phyloP scores from a whole-genome alignment of 2,329 filamentous ascomycete genomes.

The Colletotrichum sidae region DNA sequence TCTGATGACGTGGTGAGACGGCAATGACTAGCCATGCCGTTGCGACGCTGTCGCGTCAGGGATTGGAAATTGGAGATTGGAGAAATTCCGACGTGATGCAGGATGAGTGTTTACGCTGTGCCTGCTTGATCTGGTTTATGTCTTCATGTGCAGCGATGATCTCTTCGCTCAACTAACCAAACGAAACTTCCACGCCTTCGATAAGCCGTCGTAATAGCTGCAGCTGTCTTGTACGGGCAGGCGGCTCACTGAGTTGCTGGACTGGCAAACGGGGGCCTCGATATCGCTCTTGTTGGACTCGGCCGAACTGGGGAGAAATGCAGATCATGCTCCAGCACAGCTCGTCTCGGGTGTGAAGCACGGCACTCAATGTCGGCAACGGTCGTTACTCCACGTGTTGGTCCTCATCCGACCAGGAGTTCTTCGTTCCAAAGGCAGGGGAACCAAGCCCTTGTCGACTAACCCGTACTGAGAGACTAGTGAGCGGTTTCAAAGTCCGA shows the following conservation, averaged over 20 bases:
- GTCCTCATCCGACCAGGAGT: constrained; percentile 7
- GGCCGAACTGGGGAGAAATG: constrained; percentile 15
- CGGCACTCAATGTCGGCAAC: constrained; percentile 26
- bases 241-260: no score
- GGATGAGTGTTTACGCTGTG: constrained; percentile 15
- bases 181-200: no score
- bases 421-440: neutral
- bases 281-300: neutral
- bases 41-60: constrained; percentile 14
- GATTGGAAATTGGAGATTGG: constrained; percentile 2
- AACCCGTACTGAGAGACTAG: no score
- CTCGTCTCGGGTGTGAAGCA: constrained; percentile 16
- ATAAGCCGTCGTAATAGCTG: neutral
- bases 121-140: constrained; percentile 2
- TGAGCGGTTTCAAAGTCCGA: no score
- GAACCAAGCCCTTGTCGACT: no score
- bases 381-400: neutral
- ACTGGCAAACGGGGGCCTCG: neutral
- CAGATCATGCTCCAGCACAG: constrained; percentile 9
- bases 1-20: constrained; percentile 21
- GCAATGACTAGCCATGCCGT: constrained; percentile 7
- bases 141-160: neutral
- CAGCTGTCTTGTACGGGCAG: neutral
- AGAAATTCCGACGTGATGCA: neutral
- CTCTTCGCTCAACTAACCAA: neutral